Percentiles rank a stretch among this genome's conserved stretches.
Conservation (phyloP, 441 rosid species). For the Euphorbia celastroides region DNA sequence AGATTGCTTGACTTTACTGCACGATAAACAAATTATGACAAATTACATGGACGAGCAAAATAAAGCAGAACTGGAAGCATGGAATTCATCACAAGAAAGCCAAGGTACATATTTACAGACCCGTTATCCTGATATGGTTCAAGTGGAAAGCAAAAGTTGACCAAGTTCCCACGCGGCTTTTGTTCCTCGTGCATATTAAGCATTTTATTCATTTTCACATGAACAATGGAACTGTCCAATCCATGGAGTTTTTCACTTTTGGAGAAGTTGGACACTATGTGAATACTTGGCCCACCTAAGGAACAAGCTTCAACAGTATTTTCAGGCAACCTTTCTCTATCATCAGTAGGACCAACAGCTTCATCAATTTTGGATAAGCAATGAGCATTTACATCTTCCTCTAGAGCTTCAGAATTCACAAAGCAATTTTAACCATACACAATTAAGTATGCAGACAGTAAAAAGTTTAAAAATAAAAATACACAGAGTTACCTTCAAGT, state of each 20-base stretch:
- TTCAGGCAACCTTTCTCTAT: conserved; percentile 19
- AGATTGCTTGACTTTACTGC: conserved; percentile 36
- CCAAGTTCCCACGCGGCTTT: conserved; percentile 17
- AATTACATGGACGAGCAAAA: not conserved
- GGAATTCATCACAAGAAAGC: not conserved
- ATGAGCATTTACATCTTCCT: conserved; percentile 29
- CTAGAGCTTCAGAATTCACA: conserved; percentile 21
- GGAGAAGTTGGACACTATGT: conserved; percentile 15
- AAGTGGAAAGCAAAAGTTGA: conserved; percentile 17
- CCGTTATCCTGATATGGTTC: conserved; percentile 21
- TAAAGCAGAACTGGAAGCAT: not conserved
- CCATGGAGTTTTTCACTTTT: not conserved
- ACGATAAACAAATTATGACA: conserved; percentile 16
- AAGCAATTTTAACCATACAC: conserved; percentile 2
- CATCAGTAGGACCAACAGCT: conserved; percentile 17
- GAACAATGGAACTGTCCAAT: conserved; percentile 18
- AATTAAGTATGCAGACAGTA: not conserved
- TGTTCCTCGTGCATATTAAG: conserved; percentile 26
- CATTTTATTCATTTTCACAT: conserved; percentile 17
- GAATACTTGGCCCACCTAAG: conserved; percentile 20
- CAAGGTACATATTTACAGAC: conserved; percentile 20
- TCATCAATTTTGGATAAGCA: conserved; percentile 21
- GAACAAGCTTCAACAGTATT: conserved; percentile 20
- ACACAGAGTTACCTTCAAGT: conserved; percentile 25
- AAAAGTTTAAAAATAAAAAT: not conserved